Percentiles rank a stretch among this genome's conserved stretches.
Conservation (phyloP, 2,329 filamentous ascomycete genomes). For the Botrytis galanthina region DNA sequence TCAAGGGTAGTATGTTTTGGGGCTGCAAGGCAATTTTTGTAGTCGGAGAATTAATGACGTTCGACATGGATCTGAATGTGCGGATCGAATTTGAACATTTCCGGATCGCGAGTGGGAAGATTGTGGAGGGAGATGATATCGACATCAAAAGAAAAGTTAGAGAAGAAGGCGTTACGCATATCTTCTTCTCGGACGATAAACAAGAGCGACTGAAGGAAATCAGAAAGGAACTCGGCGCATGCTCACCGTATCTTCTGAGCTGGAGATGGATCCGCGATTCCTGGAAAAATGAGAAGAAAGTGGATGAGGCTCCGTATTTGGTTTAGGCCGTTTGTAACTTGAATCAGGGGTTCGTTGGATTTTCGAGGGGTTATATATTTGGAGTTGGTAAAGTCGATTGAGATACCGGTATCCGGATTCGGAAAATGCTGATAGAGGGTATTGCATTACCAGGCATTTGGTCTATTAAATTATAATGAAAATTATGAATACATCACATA, state of each 20-base stretch:
- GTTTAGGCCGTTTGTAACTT: not conserved
- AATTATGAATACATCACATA: not conserved
- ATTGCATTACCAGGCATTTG: not conserved
- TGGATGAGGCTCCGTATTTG: conserved; percentile 72
- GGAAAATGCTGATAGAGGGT: not conserved
- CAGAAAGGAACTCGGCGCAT: conserved; percentile 46
- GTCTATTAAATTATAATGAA: not conserved
- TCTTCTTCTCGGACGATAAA: conserved; percentile 55
- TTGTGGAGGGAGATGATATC: conserved; percentile 32
- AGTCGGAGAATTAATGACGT: conserved; percentile 22
- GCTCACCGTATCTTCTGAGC: conserved; percentile 64
- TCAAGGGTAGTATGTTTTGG: conserved; percentile 54
- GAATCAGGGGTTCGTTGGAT: not conserved
- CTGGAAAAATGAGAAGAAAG: conserved; percentile 72
- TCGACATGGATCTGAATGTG: not conserved
- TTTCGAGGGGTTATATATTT: not conserved
- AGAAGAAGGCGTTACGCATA: conserved; percentile 64
- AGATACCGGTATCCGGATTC: not conserved
- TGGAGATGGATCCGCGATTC: conserved; percentile 73
- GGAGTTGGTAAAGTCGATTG: not conserved
- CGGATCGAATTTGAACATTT: not conserved
- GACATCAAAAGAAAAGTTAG: conserved; percentile 47
- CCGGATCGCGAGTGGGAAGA: not conserved
- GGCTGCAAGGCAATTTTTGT: conserved; percentile 40
- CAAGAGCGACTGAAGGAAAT: conserved; percentile 41